These are phyloP conservation scores for Boletus tomentosulus DNA, from an alignment of 768 basidiomycete genomes.

Conservation along the genomic window DNA sequence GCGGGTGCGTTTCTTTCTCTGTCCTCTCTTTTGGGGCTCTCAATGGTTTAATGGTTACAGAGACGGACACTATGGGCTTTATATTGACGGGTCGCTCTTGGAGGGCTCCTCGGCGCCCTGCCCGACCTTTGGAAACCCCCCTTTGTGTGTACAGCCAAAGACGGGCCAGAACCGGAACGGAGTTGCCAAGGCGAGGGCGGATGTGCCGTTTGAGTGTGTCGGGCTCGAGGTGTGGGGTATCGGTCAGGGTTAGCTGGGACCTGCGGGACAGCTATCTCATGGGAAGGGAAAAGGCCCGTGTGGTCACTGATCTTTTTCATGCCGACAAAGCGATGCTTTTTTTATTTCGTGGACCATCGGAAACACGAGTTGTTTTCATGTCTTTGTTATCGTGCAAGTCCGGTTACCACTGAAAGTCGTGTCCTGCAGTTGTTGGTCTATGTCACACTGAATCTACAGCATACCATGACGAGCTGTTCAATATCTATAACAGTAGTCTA, in stretches of 20 bases:
- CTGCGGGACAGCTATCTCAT: too few species aligned
- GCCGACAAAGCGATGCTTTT: background rate
- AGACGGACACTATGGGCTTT: slow-evolving; percentile 85
- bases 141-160: slow-evolving; percentile 49
- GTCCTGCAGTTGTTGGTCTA: too few species aligned
- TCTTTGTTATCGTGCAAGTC: background rate
- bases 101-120: slow-evolving; percentile 83
- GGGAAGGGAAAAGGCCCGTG: background rate
- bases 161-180: slow-evolving; percentile 17
- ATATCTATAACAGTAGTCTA: too few species aligned
- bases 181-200: slow-evolving; percentile 30
- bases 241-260: slow-evolving; percentile 25
- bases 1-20: slow-evolving; percentile 61
- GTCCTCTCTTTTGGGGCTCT: background rate
- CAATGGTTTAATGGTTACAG: slow-evolving; percentile 31
- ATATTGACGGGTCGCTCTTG: slow-evolving; percentile 76
- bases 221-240: slow-evolving; percentile 91
- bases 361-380: background rate
- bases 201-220: slow-evolving; percentile 81
- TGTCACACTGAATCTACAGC: too few species aligned
- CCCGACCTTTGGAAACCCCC: slow-evolving; percentile 84
- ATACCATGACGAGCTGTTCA: too few species aligned
- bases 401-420: background rate
- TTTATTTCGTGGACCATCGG: background rate
- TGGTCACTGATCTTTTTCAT: background rate